Base-by-base conservation (phyloP, 495 filamentous ascomycete genomes). In the Penicillium canariense region DNA sequence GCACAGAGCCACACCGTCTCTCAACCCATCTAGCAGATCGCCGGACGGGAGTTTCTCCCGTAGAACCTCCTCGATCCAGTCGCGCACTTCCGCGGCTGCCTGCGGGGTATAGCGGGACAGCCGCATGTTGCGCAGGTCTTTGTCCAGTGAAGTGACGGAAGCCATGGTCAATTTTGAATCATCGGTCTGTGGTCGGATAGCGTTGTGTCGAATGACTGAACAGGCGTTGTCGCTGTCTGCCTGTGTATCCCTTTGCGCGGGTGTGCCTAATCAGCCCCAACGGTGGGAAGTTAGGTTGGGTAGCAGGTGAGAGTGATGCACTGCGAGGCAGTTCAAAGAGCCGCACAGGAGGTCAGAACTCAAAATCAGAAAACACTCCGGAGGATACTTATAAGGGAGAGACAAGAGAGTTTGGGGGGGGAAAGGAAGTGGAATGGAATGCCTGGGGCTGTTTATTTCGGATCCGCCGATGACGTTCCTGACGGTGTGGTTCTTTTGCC, bases 71-170 rank as follows among this genome's bases (percentile, higher is more conserved):
- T 96, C 90, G 56, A 99, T 92, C 90, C 94, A 99, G 58, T 81
- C 74, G 46, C 83, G 82, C 7, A 86, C 88, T 74, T 96, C 91
- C 50, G 90, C 87, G 42, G 91, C 91, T 47, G 93, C 94, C 62
- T 88, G 84, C 22, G 92, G 89, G 20, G 94, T 97, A 77, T 97
- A 97, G 74, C 93, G 91, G 34, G 89, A 88, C 64, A 96, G 74
- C 69, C 95, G 93, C 76, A 96, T 68, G 68, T 86, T 92, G 76
- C 88, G 88, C 84, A 99, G 80, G 78, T 99, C 95, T 69, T 91
- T 91, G 67, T 99, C 95, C 30, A 99, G 75, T 52, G 91, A 96
- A 40, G 90, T 81, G 8, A 97, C 95, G 32, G 95, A 97, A 56
- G 95, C 92, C 94, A 97, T 97, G 22, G 23, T 69, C 39, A 53